Base-by-base conservation (phyloP, 257 asterid species). In the Haberlea rhodopensis region DNA sequence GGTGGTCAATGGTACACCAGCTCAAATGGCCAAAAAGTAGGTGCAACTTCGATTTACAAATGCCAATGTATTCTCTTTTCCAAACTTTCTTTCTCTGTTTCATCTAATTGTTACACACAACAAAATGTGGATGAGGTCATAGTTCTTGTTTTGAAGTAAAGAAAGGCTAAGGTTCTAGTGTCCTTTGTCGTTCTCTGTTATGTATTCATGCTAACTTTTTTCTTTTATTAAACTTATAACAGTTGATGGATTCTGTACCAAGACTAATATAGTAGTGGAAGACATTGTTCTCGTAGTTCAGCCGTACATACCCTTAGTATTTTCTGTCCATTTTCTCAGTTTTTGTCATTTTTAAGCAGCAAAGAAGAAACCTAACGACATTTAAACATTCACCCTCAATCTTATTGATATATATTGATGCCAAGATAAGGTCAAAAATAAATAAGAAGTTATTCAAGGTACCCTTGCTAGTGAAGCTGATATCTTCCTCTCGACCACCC, bases 1-100 rank as follows among this genome's bases (percentile, higher is more conserved):
- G 73, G 81, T 31, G 99, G 99, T 53, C 90, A 79, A 60, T 94
- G 99, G 99, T 85, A 61, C 76, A 85, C 79, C 13, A 76, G 68
- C 64, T 54, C 82, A 28, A 82, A 78, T 25, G 97, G 96, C 53
- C 80, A 75, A 72, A 80, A 74, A 70, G 99, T 92, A 83, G 85
- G 95, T 77, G 24, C 31, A 52, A 67, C 66, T 34, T 65, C 68
- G 13, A 5, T 34, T 4, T 60, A 56, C 53, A 65, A 45, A 37
- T 24, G 0, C 46, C n/a, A 3, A 37, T 37, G 8, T 32, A 4
- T 32, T 32, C 16, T 37, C 46, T 37, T 11, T 37, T 37, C 16
- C 16, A 13, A 11, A 37, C 46, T 0, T 37, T 37, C n/a, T n/a
- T 37, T 11, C 5, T 37, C 3, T 37, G 8, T 8, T 37, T 37